A percentile compares a stretch with the other conserved stretches of the same genome.
These are phyloP conservation scores for Colletotrichum orbiculare DNA, from an alignment of 2,329 filamentous ascomycete species.

Conservation along the genomic window DNA sequence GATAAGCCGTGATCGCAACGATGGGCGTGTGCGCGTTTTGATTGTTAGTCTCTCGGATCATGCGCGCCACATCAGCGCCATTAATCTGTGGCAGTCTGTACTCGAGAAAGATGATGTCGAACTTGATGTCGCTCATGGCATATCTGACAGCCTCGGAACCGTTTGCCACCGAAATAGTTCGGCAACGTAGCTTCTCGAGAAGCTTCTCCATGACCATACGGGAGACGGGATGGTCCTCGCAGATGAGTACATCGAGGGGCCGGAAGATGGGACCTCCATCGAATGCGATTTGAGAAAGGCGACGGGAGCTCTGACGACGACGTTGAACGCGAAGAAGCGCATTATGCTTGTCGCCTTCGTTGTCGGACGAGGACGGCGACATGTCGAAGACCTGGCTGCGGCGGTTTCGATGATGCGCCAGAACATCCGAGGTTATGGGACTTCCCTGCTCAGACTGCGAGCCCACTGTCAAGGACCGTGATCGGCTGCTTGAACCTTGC, in stretches of 20 bases:
- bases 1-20: slow-evolving; percentile 94
- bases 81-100: slow-evolving; percentile 96
- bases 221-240: slow-evolving; percentile 97
- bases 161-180: slow-evolving; percentile 90
- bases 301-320: slow-evolving; percentile 92
- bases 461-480: slow-evolving; percentile 90
- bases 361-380: slow-evolving; percentile 97
- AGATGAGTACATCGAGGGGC: slow-evolving; percentile 93
- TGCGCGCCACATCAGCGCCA: slow-evolving; percentile 93
- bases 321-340: slow-evolving; percentile 91
- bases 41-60: slow-evolving; percentile 98
- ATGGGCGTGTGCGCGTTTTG: slow-evolving; percentile 95
- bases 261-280: slow-evolving; percentile 88
- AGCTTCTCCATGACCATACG: slow-evolving; percentile 99
- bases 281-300: slow-evolving; percentile 90
- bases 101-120: slow-evolving; percentile 98
- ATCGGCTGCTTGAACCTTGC: slow-evolving; percentile 74
- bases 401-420: slow-evolving; percentile 84
- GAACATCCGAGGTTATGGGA: slow-evolving; percentile 74
- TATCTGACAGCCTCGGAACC: slow-evolving; percentile 93
- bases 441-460: slow-evolving; percentile 97
- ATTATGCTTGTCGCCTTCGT: slow-evolving; percentile 92
- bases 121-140: slow-evolving; percentile 96
- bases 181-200: slow-evolving; percentile 92
- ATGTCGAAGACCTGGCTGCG: slow-evolving; percentile 95